Conservation (phyloP, 2,329 filamentous ascomycete species). For the Fusarium denticulatum region DNA sequence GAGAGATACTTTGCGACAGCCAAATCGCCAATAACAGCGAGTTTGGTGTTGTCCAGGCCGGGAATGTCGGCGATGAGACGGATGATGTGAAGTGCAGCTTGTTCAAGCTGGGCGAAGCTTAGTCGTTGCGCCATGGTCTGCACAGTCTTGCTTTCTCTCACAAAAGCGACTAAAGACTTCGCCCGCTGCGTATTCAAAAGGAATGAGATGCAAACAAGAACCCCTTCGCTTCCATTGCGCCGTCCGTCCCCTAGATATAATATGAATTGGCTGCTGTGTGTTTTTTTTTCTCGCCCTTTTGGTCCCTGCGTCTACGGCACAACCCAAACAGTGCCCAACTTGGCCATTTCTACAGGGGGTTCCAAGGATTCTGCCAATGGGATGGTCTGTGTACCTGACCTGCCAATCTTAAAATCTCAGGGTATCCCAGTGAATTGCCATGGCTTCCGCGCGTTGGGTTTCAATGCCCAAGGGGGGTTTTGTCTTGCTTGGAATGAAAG, state of each 20-base stretch:
- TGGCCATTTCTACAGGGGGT: conserved; percentile 16
- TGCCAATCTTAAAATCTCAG: conserved; percentile 34
- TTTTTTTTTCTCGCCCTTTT: not conserved
- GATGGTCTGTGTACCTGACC: conserved; percentile 3
- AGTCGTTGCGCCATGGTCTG: conserved; percentile 37
- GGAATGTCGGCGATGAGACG: conserved; percentile 73
- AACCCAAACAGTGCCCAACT: conserved; percentile 29
- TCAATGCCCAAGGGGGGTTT: conserved; percentile 22
- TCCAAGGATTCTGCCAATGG: conserved; percentile 15
- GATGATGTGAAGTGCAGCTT: conserved; percentile 89
- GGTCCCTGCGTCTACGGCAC: conserved; percentile 2
- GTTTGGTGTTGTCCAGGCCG: conserved; percentile 43
- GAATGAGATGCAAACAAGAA: not conserved
- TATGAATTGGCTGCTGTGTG: not conserved
- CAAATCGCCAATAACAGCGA: conserved; percentile 43
- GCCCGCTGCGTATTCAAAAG: conserved; percentile 13
- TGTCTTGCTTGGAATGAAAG: conserved; percentile 9
- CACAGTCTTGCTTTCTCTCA: conserved; percentile 15
- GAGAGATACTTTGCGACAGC: conserved; percentile 43
- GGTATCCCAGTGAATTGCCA: conserved; percentile 23
- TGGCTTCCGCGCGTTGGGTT: conserved; percentile 20
- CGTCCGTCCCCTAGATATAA: conserved; percentile 21
- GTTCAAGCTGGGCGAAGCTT: conserved; percentile 59
- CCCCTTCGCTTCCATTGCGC: not conserved
- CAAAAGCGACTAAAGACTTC: conserved; percentile 34